These are phyloP conservation scores for Capsicum baccatum DNA, from an alignment of 257 asterid genomes.

Conservation along the genomic window DNA sequence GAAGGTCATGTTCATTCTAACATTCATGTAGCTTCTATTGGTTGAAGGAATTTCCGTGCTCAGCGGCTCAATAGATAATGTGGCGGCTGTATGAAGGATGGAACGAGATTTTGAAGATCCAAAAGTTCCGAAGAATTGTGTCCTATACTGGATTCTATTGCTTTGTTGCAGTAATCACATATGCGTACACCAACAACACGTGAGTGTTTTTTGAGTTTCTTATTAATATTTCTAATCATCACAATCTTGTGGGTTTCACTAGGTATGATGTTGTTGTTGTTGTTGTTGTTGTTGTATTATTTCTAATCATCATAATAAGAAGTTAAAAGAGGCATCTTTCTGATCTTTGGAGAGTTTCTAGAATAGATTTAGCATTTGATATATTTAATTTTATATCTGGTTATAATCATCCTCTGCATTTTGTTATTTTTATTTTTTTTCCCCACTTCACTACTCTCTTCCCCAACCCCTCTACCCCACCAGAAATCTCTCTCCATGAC, in stretches of 20 bases:
- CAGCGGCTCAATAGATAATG: conserved; percentile 42
- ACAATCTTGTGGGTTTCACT: not conserved
- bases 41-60: conserved; percentile 26
- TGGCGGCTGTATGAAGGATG: conserved; percentile 56
- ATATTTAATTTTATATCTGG: not conserved
- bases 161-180: conserved; percentile 64
- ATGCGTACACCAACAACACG: conserved; percentile 87
- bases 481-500: too few relatives aligned
- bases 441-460: too few relatives aligned
- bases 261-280: too few relatives aligned
- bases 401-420: not conserved
- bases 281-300: not conserved
- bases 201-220: conserved; percentile 40
- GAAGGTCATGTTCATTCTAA: not conserved
- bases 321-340: not conserved
- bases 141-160: conserved; percentile 80
- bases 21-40: conserved; percentile 7
- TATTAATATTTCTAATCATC: not conserved
- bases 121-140: conserved; percentile 81
- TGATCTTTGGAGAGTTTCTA: not conserved
- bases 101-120: conserved; percentile 77
- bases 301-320: not conserved
- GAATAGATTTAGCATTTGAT: not conserved
- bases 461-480: too few relatives aligned
- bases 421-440: too few relatives aligned